These are phyloP conservation scores for Solanum chacoense DNA, from an alignment of 305 asterid genomes.

Conservation along the genomic window DNA sequence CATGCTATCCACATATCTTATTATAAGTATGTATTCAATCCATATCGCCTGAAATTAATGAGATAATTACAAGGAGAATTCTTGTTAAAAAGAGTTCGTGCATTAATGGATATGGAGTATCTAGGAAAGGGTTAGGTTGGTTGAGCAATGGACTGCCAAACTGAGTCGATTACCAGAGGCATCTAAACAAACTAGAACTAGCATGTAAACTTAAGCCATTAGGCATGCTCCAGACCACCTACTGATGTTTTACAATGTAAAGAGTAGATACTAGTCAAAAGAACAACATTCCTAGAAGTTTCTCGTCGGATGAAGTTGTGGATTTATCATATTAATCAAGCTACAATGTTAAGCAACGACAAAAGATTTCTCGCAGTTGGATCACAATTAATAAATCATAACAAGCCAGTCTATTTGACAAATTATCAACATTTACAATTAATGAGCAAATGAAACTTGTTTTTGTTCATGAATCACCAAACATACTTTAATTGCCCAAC, in stretches of 20 bases:
- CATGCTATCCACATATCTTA: not conserved
- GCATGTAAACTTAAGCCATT: not conserved
- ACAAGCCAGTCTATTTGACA: not conserved
- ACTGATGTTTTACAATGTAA: not conserved
- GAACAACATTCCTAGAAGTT: not conserved
- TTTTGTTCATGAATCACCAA: not conserved
- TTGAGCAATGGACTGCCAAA: not conserved
- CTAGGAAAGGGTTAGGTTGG: not conserved
- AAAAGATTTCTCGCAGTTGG: not conserved
- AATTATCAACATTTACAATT: not conserved
- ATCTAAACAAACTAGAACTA: not conserved
- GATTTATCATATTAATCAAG: not conserved
- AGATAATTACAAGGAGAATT: not conserved
- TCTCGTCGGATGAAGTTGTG: not conserved
- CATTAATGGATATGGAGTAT: not conserved
- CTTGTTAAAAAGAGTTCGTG: not conserved
- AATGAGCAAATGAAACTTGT: not conserved
- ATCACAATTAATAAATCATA: not conserved
- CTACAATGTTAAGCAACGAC: not conserved
- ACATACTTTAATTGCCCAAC: not conserved
- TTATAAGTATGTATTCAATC: not conserved
- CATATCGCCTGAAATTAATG: not conserved
- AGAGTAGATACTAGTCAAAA: not conserved
- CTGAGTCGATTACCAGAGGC: not conserved
- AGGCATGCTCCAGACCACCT: not conserved